Percentiles rank a stretch among this genome's conserved stretches.
Conservation (phyloP, 176 grass and related monocot genomes). For the Pharus latifolius region DNA sequence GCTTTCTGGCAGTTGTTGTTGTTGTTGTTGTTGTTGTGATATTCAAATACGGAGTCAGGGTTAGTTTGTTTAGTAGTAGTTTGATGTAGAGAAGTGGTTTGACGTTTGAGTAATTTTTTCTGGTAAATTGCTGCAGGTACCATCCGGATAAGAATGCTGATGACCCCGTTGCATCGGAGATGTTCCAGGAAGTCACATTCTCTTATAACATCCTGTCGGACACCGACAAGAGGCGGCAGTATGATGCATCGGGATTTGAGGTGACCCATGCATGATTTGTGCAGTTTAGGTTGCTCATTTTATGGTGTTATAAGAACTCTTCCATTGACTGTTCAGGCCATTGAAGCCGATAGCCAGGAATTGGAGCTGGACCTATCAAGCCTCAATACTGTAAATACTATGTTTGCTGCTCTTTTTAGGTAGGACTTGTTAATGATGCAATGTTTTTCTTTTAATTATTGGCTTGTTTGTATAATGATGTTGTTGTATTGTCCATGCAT, state of each 20-base stretch:
- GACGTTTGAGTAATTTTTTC: not conserved
- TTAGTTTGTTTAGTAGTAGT: not conserved
- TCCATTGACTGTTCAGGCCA: constrained; percentile 39
- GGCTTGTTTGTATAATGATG: not conserved
- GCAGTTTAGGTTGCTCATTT: not conserved
- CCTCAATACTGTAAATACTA: constrained; percentile 86
- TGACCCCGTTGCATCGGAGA: constrained; percentile 71
- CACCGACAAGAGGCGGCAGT: constrained; percentile 77
- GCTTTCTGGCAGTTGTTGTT: not conserved
- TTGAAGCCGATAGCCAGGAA: constrained; percentile 84
- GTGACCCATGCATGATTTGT: constrained; percentile 17
- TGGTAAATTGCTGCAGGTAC: constrained; percentile 36
- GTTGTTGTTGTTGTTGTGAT: not conserved
- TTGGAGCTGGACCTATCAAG: constrained; percentile 97
- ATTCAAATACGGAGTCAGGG: too few relatives aligned
- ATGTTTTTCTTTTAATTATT: not conserved
- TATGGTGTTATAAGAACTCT: not conserved
- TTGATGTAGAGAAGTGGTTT: not conserved
- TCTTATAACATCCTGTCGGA: constrained; percentile 91
- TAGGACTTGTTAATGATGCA: constrained; percentile 5
- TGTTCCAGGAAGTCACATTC: constrained; percentile 92
- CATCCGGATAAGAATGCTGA: constrained; percentile 97
- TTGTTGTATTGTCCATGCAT: not conserved
- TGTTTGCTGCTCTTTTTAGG: constrained; percentile 99
- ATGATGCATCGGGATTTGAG: constrained; percentile 82